These are phyloP conservation scores for Aspergillus diversus DNA, from an alignment of 495 filamentous ascomycete genomes.

Conservation along the genomic window DNA sequence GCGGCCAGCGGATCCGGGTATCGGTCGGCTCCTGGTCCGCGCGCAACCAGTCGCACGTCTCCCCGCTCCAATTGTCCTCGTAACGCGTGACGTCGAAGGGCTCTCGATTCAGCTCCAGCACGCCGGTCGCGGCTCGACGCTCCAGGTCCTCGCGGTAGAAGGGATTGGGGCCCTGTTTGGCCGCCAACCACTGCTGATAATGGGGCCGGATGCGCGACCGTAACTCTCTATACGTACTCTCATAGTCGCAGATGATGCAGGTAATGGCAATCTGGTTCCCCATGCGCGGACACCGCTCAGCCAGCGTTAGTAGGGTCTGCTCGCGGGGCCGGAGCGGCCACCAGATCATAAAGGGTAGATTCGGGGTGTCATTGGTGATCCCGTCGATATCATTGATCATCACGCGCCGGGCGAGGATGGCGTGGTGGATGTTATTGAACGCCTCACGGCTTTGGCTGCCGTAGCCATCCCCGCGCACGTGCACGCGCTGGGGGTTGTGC, in stretches of 20 bases:
- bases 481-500: background rate
- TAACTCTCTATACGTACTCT: background rate
- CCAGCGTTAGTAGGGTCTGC: background rate
- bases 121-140: background rate
- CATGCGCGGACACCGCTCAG: background rate
- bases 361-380: background rate
- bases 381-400: constrained; percentile 11
- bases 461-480: background rate
- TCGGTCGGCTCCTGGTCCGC: too few species aligned
- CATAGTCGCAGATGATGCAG: background rate
- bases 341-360: constrained; percentile 1
- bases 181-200: background rate
- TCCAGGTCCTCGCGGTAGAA: background rate
- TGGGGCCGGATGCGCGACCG: background rate
- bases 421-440: background rate
- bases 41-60: too few species aligned
- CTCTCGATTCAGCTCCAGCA: background rate
- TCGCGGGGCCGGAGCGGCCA: background rate
- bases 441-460: background rate
- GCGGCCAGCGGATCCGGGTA: too few species aligned
- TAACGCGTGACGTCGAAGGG: background rate
- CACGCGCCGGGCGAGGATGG: constrained; percentile 5
- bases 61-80: too few species aligned
- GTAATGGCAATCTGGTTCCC: background rate
- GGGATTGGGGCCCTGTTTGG: background rate